These are phyloP conservation scores for Murraya koenigii DNA, from an alignment of 345 rosid species.

Conservation along the genomic window DNA sequence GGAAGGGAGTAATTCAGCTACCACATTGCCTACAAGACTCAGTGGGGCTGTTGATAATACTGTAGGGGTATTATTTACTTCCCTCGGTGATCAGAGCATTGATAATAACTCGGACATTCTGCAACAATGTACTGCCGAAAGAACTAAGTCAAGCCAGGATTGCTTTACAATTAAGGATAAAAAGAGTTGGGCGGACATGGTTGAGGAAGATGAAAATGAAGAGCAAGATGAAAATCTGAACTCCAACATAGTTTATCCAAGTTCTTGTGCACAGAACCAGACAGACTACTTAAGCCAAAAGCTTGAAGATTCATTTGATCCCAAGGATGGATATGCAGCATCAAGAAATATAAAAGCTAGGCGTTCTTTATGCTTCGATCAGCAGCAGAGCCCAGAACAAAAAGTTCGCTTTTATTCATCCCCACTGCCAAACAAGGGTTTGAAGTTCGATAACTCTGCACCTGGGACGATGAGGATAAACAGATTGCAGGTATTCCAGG, in stretches of 20 bases:
- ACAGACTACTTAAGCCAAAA: conserved; percentile 19
- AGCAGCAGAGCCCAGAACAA: neutral
- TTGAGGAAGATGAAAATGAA: conserved; percentile 61
- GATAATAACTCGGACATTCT: neutral
- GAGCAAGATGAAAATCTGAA: conserved; percentile 43
- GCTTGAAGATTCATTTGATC: conserved; percentile 24
- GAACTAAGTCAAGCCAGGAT: conserved; percentile 4
- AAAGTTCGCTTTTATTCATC: neutral
- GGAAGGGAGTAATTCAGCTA: neutral
- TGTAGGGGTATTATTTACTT: neutral
- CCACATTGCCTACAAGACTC: neutral
- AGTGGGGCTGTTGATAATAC: neutral
- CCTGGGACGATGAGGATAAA: conserved; percentile 20
- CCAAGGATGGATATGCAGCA: conserved; percentile 18
- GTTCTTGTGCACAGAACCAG: conserved; percentile 20
- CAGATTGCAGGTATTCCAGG: conserved; percentile 54
- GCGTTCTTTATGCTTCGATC: conserved; percentile 34
- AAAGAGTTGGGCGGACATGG: conserved; percentile 87
- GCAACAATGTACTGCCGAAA: neutral
- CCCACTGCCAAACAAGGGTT: neutral
- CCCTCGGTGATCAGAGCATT: neutral
- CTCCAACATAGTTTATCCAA: conserved; percentile 30
- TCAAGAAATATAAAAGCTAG: conserved; percentile 20
- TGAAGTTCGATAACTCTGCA: neutral
- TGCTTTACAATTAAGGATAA: conserved; percentile 15